These are phyloP conservation scores for Epichloe coenophiala DNA, from an alignment of 2,329 filamentous ascomycete species.

Conservation along the genomic window DNA sequence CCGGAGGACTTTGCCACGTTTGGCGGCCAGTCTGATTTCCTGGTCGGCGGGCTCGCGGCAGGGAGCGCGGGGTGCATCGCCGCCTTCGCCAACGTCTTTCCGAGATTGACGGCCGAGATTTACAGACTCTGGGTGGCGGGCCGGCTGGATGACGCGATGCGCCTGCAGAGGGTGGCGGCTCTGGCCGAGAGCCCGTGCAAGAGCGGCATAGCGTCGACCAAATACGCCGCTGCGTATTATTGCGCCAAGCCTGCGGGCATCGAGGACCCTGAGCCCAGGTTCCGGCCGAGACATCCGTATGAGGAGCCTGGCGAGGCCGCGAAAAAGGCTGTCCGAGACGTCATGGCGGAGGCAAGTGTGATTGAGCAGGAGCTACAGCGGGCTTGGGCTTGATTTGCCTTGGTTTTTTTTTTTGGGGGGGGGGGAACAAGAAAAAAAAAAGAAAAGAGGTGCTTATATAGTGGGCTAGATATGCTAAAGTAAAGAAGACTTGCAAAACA, in stretches of 20 bases:
- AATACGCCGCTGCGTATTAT: slow-evolving; percentile 5
- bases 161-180: slow-evolving; percentile 5
- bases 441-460: background rate
- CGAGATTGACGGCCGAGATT: slow-evolving; percentile 29
- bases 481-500: background rate
- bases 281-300: slow-evolving; percentile 8
- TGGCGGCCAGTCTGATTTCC: slow-evolving; percentile 61
- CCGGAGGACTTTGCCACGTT: slow-evolving; percentile 49
- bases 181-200: slow-evolving; percentile 9
- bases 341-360: slow-evolving; percentile 3
- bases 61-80: slow-evolving; percentile 49
- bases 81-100: slow-evolving; percentile 49
- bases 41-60: slow-evolving; percentile 45
- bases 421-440: background rate
- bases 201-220: slow-evolving; percentile 5
- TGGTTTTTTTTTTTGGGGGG: no score
- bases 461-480: background rate
- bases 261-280: slow-evolving; percentile 5
- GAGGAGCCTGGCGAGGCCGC: slow-evolving; percentile 3
- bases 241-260: slow-evolving; percentile 7
- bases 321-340: background rate
- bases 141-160: background rate
- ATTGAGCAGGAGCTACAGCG: slow-evolving; percentile 3
- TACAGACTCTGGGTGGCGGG: slow-evolving; percentile 5
- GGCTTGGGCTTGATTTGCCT: background rate